Percentiles rank a stretch among this genome's conserved stretches.
These are phyloP conservation scores for Blyttiomyces sp. DNA, from an alignment of 371 early-diverging fungal genomes.

Conservation along the genomic window DNA sequence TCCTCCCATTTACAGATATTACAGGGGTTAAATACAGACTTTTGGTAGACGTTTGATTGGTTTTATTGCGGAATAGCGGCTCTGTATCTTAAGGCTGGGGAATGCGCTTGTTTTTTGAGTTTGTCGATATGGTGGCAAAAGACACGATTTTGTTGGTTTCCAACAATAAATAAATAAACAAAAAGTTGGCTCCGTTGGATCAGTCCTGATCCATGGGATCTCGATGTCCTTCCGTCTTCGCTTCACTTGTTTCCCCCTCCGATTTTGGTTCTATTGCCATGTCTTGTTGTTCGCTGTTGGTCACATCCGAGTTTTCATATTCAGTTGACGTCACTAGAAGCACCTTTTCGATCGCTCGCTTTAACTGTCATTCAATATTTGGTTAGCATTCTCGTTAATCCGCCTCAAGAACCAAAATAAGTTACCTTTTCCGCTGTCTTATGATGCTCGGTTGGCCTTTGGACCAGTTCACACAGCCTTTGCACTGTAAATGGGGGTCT, in stretches of 20 bases:
- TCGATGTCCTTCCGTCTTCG: too few relatives aligned
- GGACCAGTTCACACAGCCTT: slow-evolving; percentile 12
- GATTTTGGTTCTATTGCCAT: too few relatives aligned
- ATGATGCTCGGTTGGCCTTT: slow-evolving; percentile 2
- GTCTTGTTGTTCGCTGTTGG: too few relatives aligned
- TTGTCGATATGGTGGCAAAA: neutral
- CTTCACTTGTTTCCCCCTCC: too few relatives aligned
- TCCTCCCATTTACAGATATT: neutral
- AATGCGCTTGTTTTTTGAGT: neutral
- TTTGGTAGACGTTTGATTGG: too few relatives aligned
- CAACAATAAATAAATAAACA: neutral
- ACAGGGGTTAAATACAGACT: too few relatives aligned
- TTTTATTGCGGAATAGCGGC: neutral
- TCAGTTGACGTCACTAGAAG: slow-evolving; percentile 1
- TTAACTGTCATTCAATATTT: neutral
- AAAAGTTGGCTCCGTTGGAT: neutral
- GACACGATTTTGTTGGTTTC: neutral
- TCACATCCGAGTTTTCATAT: neutral
- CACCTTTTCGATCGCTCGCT: slow-evolving; percentile 5
- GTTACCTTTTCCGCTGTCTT: neutral
- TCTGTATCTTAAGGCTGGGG: neutral
- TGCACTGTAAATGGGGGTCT: slow-evolving; percentile 11
- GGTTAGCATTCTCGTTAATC: neutral
- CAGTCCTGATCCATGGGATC: too few relatives aligned
- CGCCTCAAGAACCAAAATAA: neutral